phyloP scores from a whole-genome alignment of 257 asterid genomes.

The Craterostigma plantagineum region DNA sequence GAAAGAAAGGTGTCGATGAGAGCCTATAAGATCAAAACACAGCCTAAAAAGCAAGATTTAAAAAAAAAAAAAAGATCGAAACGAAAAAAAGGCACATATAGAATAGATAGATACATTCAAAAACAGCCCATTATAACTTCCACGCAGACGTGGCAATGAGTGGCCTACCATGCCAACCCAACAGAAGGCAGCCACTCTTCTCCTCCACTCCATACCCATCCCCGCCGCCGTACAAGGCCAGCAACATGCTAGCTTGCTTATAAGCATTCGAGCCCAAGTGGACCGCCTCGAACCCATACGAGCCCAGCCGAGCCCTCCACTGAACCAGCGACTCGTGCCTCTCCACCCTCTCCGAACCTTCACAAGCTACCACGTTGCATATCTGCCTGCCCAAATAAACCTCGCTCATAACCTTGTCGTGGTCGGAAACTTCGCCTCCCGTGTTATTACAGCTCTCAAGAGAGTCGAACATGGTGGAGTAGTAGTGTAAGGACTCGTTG shows the following conservation, averaged over 20 bases:
- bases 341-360: slow-evolving; percentile 63
- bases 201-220: slow-evolving; percentile 79
- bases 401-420: slow-evolving; percentile 65
- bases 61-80: no score
- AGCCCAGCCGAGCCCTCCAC: slow-evolving; percentile 53
- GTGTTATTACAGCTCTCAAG: slow-evolving; percentile 24
- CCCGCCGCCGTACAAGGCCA: slow-evolving; percentile 62
- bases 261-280: slow-evolving; percentile 73
- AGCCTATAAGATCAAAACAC: no score
- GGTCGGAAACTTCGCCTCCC: not conserved
- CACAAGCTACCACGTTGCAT: slow-evolving; percentile 79
- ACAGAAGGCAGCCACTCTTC: slow-evolving; percentile 65
- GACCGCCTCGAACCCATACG: slow-evolving; percentile 53
- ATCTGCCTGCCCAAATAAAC: slow-evolving; percentile 66
- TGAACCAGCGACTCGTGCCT: slow-evolving; percentile 60
- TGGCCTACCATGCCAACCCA: slow-evolving; percentile 82
- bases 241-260: slow-evolving; percentile 71
- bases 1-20: no score
- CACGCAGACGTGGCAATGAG: slow-evolving; percentile 84
- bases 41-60: no score
- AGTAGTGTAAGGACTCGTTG: slow-evolving; percentile 68
- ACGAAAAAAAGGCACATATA: no score
- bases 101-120: no score
- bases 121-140: slow-evolving; percentile 25
- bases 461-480: slow-evolving; percentile 87